Evolutionary conservation across 2,329 filamentous ascomycete species (phyloP).

Genomic region (Microdochium trichocladiopsis): DNA sequence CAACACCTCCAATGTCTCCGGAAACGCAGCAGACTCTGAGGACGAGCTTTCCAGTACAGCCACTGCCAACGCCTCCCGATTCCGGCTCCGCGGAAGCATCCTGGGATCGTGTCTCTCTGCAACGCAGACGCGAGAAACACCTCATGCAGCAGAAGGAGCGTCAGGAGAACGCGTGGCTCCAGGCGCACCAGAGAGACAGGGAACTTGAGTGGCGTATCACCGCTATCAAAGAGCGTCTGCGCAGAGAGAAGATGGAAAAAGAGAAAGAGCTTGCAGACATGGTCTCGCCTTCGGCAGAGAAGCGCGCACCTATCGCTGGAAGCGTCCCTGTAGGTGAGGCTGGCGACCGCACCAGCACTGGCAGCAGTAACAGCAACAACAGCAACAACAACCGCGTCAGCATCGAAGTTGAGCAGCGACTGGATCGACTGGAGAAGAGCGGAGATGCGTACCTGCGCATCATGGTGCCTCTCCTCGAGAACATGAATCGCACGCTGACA

Average conservation of each 20-base stretch:
- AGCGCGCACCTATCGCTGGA: not conserved
- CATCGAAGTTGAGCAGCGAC: constrained; percentile 8
- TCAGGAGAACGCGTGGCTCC: not conserved
- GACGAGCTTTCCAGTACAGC: not conserved
- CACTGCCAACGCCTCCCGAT: not conserved
- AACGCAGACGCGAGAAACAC: not conserved
- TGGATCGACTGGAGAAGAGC: constrained; percentile 9
- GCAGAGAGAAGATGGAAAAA: constrained; percentile 8
- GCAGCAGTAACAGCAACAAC: not conserved
- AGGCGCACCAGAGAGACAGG: not conserved
- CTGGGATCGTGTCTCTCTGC: not conserved
- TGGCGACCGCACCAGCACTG: not conserved
- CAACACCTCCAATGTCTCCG: not conserved
- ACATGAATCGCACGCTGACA: constrained; percentile 11
- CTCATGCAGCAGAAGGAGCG: constrained; percentile 1
- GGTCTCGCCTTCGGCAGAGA: constrained; percentile 4
- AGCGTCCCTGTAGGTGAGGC: not conserved
- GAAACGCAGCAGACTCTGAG: not conserved
- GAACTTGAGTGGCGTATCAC: constrained; percentile 4
- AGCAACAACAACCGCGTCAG: not conserved
- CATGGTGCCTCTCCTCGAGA: constrained; percentile 8
- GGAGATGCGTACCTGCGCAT: constrained; percentile 10
- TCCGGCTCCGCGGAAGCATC: not conserved
- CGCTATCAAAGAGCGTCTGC: constrained; percentile 8
- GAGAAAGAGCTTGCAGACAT: constrained; percentile 10